Evolutionary conservation across 306 rosid species (phyloP).

Genomic region (Quillaja saponaria): DNA sequence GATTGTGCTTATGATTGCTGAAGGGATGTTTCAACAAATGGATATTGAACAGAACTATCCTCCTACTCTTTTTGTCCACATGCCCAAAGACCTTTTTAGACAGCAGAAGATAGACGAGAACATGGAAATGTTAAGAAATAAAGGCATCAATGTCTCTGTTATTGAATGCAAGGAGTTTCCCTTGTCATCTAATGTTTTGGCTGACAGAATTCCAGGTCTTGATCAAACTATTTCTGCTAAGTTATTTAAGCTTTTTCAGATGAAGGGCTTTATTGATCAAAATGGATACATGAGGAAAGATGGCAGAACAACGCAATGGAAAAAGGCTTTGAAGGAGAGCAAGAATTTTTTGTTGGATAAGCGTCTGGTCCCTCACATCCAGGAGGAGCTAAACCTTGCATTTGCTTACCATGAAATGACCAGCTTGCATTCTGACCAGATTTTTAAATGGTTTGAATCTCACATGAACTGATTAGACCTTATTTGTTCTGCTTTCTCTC

Average conservation of each 20-base stretch:
- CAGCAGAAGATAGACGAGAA: slow-evolving; percentile 60
- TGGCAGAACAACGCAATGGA: slow-evolving; percentile 70
- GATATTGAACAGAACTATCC: slow-evolving; percentile 61
- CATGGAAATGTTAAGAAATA: slow-evolving; percentile 49
- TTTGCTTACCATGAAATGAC: slow-evolving; percentile 87
- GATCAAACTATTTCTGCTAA: slow-evolving; percentile 53
- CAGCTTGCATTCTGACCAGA: slow-evolving; percentile 65
- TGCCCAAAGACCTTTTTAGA: slow-evolving; percentile 85
- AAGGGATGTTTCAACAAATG: slow-evolving; percentile 69
- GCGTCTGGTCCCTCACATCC: slow-evolving; percentile 58
- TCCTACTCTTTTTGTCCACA: slow-evolving; percentile 83
- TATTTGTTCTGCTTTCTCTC: no score
- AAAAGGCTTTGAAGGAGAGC: slow-evolving; percentile 50
- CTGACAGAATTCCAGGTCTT: slow-evolving; percentile 76
- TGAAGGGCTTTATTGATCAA: slow-evolving; percentile 65
- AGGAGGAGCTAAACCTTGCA: slow-evolving; percentile 94
- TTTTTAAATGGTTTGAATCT: slow-evolving; percentile 73
- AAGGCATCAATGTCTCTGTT: slow-evolving; percentile 70
- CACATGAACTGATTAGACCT: slow-evolving; percentile 46
- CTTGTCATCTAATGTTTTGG: slow-evolving; percentile 51
- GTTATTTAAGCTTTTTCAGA: slow-evolving; percentile 59
- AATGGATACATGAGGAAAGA: slow-evolving; percentile 79
- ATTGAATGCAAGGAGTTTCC: slow-evolving; percentile 80
- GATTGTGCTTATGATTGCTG: slow-evolving; percentile 79
- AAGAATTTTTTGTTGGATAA: slow-evolving; percentile 37